Percentiles rank a stretch among this genome's conserved stretches.
Evolutionary conservation across 2,329 filamentous ascomycete genomes (phyloP).

Genomic region (Dactylonectria macrodidyma): DNA sequence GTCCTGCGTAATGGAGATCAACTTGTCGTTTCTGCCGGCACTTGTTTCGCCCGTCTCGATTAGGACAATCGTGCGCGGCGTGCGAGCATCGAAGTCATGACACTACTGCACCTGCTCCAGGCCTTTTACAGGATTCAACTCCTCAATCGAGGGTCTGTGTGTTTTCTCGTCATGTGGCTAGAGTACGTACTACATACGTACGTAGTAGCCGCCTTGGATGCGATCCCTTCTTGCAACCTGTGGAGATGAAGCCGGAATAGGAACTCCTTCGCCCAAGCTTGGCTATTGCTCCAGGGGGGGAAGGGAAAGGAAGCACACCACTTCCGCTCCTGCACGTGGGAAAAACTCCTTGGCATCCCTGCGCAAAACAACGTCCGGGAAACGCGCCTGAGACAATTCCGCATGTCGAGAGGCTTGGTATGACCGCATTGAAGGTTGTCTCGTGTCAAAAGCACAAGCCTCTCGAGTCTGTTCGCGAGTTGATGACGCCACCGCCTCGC

Average conservation of each 20-base stretch:
- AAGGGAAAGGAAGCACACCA: neutral
- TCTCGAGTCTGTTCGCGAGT: neutral
- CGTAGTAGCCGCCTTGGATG: no score
- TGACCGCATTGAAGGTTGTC: neutral
- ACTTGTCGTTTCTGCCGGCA: conserved; percentile 11
- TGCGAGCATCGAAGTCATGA: conserved; percentile 1
- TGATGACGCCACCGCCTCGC: neutral
- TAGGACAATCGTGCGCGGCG: conserved; percentile 6
- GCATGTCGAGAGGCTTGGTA: neutral
- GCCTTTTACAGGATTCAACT: neutral
- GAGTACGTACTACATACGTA: neutral
- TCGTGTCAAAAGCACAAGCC: neutral
- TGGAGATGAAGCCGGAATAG: neutral
- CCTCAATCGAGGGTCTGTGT: neutral
- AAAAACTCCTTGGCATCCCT: conserved; percentile 21
- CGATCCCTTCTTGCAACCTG: neutral
- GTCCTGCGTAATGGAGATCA: conserved; percentile 10
- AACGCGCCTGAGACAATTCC: conserved; percentile 2
- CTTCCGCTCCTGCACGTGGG: conserved; percentile 14
- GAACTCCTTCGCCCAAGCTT: neutral
- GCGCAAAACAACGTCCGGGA: conserved; percentile 6
- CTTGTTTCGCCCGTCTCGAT: conserved; percentile 15
- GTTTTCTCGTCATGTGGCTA: neutral
- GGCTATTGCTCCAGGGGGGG: no score
- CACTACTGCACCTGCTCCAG: neutral